Conservation (phyloP, 495 filamentous ascomycete genomes). For the Aspergillus sclerotioniger region DNA sequence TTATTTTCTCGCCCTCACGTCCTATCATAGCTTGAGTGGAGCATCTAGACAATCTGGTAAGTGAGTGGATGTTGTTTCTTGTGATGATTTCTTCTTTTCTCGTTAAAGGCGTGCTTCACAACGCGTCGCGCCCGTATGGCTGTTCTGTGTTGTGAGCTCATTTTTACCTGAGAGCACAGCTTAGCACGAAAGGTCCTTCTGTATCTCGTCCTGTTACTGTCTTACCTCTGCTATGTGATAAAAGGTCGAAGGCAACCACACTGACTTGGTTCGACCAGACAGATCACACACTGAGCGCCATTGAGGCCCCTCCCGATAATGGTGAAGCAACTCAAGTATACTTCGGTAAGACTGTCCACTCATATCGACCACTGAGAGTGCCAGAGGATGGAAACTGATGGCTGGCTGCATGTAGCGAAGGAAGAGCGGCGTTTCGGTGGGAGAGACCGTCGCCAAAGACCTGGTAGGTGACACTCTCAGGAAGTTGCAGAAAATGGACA, state of each 20-base stretch:
- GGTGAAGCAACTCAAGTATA: constrained; percentile 41
- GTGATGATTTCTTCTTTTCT: no score
- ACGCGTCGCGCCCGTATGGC: no score
- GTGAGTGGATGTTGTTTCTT: no score
- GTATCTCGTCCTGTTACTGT: background rate
- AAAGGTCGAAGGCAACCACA: background rate
- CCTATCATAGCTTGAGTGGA: no score
- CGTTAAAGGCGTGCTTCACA: no score
- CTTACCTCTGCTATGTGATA: background rate
- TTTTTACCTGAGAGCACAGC: no score
- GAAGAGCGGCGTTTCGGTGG: constrained; percentile 43
- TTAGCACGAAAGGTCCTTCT: no score
- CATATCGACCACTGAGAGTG: background rate
- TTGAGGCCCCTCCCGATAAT: constrained; percentile 19
- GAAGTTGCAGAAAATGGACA: background rate
- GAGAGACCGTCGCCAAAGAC: constrained; percentile 43
- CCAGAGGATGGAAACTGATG: background rate
- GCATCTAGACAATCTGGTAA: no score
- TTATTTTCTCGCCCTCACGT: no score
- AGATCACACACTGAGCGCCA: background rate
- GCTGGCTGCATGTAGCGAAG: constrained; percentile 32
- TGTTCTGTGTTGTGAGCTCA: no score
- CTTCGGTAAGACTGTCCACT: constrained; percentile 27
- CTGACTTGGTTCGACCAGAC: background rate
- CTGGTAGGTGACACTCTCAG: constrained; percentile 31